Conservation (phyloP, 768 basidiomycete genomes). For the Kondoa malvinella region DNA sequence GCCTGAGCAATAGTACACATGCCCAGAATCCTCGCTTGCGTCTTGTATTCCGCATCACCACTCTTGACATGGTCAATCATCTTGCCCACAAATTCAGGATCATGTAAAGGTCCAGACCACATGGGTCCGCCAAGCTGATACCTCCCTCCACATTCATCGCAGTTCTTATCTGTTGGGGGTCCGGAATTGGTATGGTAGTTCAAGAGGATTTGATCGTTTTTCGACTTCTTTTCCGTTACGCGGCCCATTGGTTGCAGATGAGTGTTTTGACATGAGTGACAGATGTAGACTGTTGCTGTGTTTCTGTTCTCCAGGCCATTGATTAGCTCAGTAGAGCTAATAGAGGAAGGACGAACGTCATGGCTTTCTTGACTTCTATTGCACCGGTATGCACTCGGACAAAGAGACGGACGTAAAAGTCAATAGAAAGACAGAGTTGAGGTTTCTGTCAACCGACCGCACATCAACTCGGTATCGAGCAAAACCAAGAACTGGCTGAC, state of each 20-base stretch:
- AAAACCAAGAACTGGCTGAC: not conserved
- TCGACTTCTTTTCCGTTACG: conserved; percentile 34
- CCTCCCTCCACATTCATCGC: conserved; percentile 61
- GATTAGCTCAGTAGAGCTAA: too few species aligned
- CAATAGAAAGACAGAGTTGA: conserved; percentile 75
- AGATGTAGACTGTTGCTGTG: conserved; percentile 68
- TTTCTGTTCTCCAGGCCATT: conserved; percentile 41
- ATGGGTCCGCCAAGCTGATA: conserved; percentile 77
- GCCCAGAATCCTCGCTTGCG: conserved; percentile 70
- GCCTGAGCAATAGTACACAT: conserved; percentile 84
- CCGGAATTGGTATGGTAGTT: conserved; percentile 56
- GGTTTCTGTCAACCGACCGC: conserved; percentile 38
- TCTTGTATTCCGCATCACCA: conserved; percentile 49
- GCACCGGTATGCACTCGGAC: conserved; percentile 58
- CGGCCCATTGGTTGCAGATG: conserved; percentile 72
- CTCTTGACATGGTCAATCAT: conserved; percentile 50
- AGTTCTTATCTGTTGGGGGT: conserved; percentile 45
- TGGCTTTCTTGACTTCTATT: conserved; percentile 62
- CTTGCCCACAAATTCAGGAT: conserved; percentile 51
- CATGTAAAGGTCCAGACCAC: conserved; percentile 84
- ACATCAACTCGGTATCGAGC: conserved; percentile 29
- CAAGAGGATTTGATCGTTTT: conserved; percentile 35
- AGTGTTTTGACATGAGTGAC: conserved; percentile 62
- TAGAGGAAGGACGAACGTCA: conserved; percentile 42
- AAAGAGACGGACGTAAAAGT: conserved; percentile 90